Evolutionary conservation across 768 basidiomycete species (phyloP), one percentile per base, ranked within the genome.

Genomic region (Rhodocollybia butyracea): DNA sequence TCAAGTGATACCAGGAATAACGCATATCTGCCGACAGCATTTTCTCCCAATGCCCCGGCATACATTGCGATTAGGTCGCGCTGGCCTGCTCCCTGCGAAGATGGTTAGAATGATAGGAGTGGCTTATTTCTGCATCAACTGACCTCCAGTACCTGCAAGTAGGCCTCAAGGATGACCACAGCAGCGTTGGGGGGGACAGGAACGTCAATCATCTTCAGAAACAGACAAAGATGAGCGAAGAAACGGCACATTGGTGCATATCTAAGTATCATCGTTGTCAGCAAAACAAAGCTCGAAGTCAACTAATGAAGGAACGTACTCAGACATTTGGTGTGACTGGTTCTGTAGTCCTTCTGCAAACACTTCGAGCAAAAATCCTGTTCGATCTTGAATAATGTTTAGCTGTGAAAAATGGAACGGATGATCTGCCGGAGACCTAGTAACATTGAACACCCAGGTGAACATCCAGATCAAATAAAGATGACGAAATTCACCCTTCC

Each of bases 61-160:
- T 99, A 98, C 76, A 97, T 83, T 0, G 96, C 94, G 12, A 98
- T 94, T 17, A 98, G 79, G 39, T 89, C 84, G 31, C 91, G 80
- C 69, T 94, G 79, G 17, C 89, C 90, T 17, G 90, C 88, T 39
- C 76, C 75, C 86, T 89, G 60, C 51, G 51, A 46, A 27, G 46
- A 32, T 32, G 2, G 43, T 15, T 24, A 48, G 42, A 11, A 52
- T n/a, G 6, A 36, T n/a, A 50, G 21, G 31, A 10, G 27, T 8
- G 47, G 40, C 54, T 19, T 27, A 32, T 8, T 11, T 19, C 1
- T 5, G 31, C 39, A 60, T 79, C 43, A 26, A 5, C 48, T 24
- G 26, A 86, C 89, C 77, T 98, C 92, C 3, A 98, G 81, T 3
- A 94, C 88, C 57, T 83, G 83, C 5, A 98, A 80, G 65, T 98